Percentiles rank a stretch among this genome's conserved stretches.
Conservation (phyloP, 2,329 filamentous ascomycete species). For the Xenoacremonium recifei region DNA sequence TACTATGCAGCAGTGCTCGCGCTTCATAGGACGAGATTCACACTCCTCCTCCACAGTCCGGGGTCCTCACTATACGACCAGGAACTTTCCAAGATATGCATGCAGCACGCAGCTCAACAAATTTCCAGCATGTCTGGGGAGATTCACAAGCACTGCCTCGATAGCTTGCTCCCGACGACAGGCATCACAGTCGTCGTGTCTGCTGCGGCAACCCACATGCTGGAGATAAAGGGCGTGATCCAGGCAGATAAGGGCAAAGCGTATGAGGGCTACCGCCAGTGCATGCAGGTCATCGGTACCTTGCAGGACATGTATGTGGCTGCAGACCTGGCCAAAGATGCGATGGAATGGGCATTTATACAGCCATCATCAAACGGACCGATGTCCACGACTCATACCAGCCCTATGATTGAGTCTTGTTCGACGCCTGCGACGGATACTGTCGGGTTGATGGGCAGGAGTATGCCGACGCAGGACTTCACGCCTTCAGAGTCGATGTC, state of each 20-base stretch:
- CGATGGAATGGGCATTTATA: no score
- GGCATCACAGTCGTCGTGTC: constrained; percentile 85
- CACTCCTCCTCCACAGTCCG: constrained; percentile 68
- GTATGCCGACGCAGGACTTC: no score
- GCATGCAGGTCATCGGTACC: constrained; percentile 7
- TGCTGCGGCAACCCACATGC: constrained; percentile 86
- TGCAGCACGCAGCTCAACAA: constrained; percentile 78
- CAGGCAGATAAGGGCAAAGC: constrained; percentile 3
- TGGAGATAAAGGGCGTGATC: constrained; percentile 32
- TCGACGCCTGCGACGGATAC: no score
- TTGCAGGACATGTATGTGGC: constrained; percentile 9
- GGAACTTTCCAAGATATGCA: constrained; percentile 76
- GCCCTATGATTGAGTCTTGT: no score
- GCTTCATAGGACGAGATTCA: constrained; percentile 66
- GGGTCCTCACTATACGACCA: constrained; percentile 57
- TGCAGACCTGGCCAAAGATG: constrained; percentile 8
- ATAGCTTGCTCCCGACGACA: constrained; percentile 78
- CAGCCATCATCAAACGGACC: no score
- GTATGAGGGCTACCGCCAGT: constrained; percentile 4
- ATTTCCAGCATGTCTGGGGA: constrained; percentile 80
- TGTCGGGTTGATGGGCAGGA: no score
- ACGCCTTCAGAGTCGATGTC: no score
- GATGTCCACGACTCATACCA: no score
- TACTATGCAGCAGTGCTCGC: constrained; percentile 88
- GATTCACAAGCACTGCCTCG: constrained; percentile 67